These are phyloP conservation scores for Trichoderma polysporum DNA, from an alignment of 2,329 filamentous ascomycete species.

Conservation along the genomic window DNA sequence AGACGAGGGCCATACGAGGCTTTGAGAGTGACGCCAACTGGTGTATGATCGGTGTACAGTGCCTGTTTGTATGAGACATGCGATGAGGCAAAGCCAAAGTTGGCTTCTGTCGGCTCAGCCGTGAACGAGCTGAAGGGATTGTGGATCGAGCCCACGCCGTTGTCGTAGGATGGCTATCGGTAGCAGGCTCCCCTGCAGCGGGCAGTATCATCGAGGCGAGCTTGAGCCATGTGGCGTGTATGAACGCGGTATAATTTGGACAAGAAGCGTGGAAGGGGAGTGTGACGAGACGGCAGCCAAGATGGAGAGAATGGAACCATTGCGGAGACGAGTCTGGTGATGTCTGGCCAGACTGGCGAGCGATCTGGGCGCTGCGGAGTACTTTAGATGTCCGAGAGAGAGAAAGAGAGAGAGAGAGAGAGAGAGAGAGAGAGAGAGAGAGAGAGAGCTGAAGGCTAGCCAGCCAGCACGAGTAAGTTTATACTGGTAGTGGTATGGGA, in stretches of 20 bases:
- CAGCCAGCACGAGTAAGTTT: background rate
- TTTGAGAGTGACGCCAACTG: background rate
- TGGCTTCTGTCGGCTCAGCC: background rate
- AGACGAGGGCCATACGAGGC: background rate
- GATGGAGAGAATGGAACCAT: background rate
- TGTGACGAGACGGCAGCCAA: background rate
- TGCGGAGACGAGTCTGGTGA: slow-evolving; percentile 15
- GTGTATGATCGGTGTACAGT: background rate
- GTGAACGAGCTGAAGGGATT: background rate
- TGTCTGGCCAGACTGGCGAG: background rate
- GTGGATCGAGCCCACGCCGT: background rate
- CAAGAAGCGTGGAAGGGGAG: background rate
- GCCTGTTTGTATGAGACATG: background rate
- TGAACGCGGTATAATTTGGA: too few relatives aligned
- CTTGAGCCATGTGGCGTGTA: slow-evolving; percentile 9
- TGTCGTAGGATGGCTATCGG: background rate
- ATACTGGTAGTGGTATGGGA: background rate
- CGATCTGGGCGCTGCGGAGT: background rate
- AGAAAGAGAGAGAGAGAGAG: too few relatives aligned
- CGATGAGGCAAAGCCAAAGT: background rate
- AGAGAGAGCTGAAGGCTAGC: background rate
- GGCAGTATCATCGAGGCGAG: slow-evolving; percentile 1
- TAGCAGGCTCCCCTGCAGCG: background rate
- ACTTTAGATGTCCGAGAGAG: background rate
- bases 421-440: too few relatives aligned